phyloP scores from a whole-genome alignment of 305 asterid genomes.

The Fraxinus nigra region DNA sequence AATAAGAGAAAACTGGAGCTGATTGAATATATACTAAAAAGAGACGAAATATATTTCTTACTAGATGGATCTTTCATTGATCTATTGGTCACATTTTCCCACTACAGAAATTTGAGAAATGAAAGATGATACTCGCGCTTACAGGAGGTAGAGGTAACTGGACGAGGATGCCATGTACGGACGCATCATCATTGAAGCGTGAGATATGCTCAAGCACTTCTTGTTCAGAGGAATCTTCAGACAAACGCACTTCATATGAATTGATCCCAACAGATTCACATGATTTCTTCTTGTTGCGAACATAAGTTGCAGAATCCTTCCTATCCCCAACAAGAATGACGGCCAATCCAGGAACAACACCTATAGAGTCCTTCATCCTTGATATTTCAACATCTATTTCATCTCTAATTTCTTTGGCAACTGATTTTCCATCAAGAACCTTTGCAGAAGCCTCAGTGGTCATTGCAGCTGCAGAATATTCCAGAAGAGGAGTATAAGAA shows the following conservation, averaged over 20 bases:
- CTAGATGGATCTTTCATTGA: background rate
- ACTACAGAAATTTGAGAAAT: background rate
- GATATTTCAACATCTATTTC: slow-evolving; percentile 72
- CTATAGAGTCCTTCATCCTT: slow-evolving; percentile 78
- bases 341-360: slow-evolving; percentile 85
- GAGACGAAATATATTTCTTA: background rate
- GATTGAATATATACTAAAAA: background rate
- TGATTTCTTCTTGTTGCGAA: slow-evolving; percentile 85
- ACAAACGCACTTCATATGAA: slow-evolving; percentile 71
- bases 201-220: slow-evolving; percentile 70
- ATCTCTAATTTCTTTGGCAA: slow-evolving; percentile 68
- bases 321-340: slow-evolving; percentile 92
- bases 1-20: background rate
- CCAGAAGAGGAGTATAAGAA: slow-evolving; percentile 16
- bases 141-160: slow-evolving; percentile 92
- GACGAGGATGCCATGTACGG: slow-evolving; percentile 89
- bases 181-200: slow-evolving; percentile 67
- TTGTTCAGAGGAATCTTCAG: slow-evolving; percentile 68
- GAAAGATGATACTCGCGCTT: slow-evolving; percentile 31
- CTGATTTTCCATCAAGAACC: slow-evolving; percentile 85
- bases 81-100: background rate
- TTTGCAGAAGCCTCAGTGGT: slow-evolving; percentile 46
- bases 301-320: slow-evolving; percentile 91
- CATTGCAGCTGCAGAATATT: slow-evolving; percentile 53
- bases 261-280: slow-evolving; percentile 77